phyloP scores from a whole-genome alignment of 2,329 filamentous ascomycete genomes.

The Penicillium sp. region DNA sequence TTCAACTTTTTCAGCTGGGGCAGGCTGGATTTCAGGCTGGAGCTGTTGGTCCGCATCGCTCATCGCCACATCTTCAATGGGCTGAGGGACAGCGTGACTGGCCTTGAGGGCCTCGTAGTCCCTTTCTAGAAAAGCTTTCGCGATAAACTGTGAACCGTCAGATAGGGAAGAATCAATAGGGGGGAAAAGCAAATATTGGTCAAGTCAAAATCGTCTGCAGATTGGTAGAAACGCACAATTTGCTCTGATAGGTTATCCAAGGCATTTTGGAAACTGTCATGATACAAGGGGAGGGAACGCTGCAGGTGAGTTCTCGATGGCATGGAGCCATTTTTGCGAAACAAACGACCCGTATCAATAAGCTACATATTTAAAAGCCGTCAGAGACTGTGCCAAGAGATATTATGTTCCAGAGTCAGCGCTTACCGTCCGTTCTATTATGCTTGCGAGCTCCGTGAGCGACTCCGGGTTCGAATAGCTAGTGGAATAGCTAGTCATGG shows the following conservation, averaged over 20 bases:
- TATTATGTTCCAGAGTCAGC: slow-evolving; percentile 7
- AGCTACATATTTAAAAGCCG: slow-evolving; percentile 29
- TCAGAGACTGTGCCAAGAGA: slow-evolving; percentile 18
- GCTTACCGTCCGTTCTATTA: slow-evolving; percentile 12
- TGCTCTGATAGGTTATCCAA: slow-evolving; percentile 44
- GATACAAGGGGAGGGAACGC: slow-evolving; percentile 37
- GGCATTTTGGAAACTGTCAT: slow-evolving; percentile 42
- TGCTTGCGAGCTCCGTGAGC: slow-evolving; percentile 10
- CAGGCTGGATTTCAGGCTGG: slow-evolving; percentile 17
- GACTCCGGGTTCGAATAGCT: slow-evolving; percentile 9
- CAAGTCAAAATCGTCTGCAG: background rate
- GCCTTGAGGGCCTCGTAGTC: slow-evolving; percentile 42
- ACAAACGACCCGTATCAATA: slow-evolving; percentile 44
- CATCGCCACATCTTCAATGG: slow-evolving; percentile 34
- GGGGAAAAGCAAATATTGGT: slow-evolving; percentile 1
- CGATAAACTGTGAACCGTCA: slow-evolving; percentile 38
- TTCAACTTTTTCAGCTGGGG: slow-evolving; percentile 20
- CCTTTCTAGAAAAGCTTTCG: slow-evolving; percentile 44
- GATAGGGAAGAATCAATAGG: background rate
- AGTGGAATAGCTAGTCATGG: slow-evolving; percentile 4
- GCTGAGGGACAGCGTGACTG: slow-evolving; percentile 29
- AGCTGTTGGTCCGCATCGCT: slow-evolving; percentile 20
- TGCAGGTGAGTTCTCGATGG: slow-evolving; percentile 38
- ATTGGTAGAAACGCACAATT: slow-evolving; percentile 35
- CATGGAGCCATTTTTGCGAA: slow-evolving; percentile 38